A percentile compares a stretch with the other conserved stretches of the same genome.
These are phyloP conservation scores for Phytopythium cucurbitacearum DNA, from an alignment of 352 stramenopile genomes.

Conservation along the genomic window DNA sequence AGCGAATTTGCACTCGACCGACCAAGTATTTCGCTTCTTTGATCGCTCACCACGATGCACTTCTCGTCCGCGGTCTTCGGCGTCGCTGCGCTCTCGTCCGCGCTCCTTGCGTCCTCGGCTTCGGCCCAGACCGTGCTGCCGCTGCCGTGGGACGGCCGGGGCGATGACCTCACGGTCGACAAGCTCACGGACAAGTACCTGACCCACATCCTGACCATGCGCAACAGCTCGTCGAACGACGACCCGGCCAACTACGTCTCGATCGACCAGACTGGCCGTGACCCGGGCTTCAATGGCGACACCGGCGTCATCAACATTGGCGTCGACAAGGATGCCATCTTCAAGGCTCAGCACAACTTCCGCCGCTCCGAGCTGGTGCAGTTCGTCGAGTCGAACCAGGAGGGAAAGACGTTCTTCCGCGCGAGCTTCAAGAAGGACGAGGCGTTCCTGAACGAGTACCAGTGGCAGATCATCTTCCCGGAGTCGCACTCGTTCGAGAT, in stretches of 20 bases:
- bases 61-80: constrained; percentile 25
- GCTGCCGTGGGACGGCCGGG: constrained; percentile 50
- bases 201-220: constrained; percentile 58
- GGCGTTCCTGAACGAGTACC: constrained; percentile 42
- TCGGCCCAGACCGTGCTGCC: constrained; percentile 17
- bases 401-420: constrained; percentile 51
- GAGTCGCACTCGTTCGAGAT: constrained; percentile 56
- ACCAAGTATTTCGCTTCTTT: constrained; percentile 2
- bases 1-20: constrained; percentile 11
- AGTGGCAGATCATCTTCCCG: constrained; percentile 59
- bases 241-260: constrained; percentile 45
- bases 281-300: constrained; percentile 42
- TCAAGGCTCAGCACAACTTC: constrained; percentile 43
- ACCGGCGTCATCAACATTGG: constrained; percentile 44
- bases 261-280: constrained; percentile 33
- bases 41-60: constrained; percentile 13
- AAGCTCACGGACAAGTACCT: constrained; percentile 55
- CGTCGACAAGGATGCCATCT: constrained; percentile 45
- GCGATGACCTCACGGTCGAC: constrained; percentile 43
- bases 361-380: constrained; percentile 60
- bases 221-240: constrained; percentile 26
- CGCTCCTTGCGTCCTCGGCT: constrained; percentile 10
- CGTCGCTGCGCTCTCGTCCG: constrained; percentile 16
- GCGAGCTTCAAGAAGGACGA: constrained; percentile 44
- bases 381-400: constrained; percentile 27